Evolutionary conservation across 2,329 filamentous ascomycete genomes (phyloP), one percentile per base, ranked within the genome.

Genomic region (Sordariomycetes sp.): DNA sequence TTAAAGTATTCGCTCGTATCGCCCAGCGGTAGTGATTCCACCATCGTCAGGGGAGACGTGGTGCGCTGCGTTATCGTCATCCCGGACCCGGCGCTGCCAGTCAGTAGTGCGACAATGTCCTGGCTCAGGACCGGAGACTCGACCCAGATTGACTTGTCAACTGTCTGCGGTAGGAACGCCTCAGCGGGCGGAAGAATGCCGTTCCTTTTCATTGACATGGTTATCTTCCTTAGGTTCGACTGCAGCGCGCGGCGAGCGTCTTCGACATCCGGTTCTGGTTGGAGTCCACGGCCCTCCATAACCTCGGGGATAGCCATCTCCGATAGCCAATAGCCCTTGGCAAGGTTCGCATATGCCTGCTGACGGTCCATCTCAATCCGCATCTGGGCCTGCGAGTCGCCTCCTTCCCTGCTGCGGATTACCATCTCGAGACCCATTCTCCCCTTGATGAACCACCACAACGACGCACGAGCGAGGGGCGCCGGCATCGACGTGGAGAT

Each of bases 361-460:
- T 87, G 84, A 62, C 79, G 75, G 60, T 80, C 68, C 61, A 79
- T 73, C 61, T 81, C 74, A 61, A 75, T 78, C 63, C 78, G 72
- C 65, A 77, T 73, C 62, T 81, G 74, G 10, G 70, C 73, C 60
- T 82, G 77, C 4, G 78, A 74, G 7, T 68, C 64, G 39, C 74
- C 28, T 32, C 28, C 71, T 34, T 84, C 78, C 7, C 81, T 78
- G 56, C 82, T 84, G 60, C 89, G 79, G 53, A 95, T 84, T 45
- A 85, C 76, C 13, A 73, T 70, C 67, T 96, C 91, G 55, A 96
- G 76, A 10, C 84, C 83, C 65, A 85, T 81, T 60, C 90, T 84
- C 22, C 90, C 91, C 62, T 82, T 86, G 52, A 95, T 67, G 65
- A 96, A 95, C 91, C 91, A 96, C 91, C 91, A 96, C 0, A 89